Percentiles rank a stretch among this genome's conserved stretches.
These are phyloP conservation scores for Sclerotinia subarctica DNA, from an alignment of 2,329 filamentous ascomycete species.

Conservation along the genomic window DNA sequence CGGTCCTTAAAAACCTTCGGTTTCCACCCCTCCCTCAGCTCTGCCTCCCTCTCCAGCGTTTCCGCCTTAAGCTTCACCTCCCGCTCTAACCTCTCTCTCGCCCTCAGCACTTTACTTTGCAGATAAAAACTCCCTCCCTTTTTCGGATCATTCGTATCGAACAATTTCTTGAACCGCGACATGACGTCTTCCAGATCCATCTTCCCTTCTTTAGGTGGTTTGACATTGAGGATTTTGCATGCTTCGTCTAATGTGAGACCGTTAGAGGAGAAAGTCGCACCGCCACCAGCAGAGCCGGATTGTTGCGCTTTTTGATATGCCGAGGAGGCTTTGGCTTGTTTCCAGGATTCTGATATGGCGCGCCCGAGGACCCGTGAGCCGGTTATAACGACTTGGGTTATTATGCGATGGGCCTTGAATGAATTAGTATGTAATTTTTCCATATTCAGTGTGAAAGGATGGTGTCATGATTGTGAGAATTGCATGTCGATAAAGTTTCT, in stretches of 20 bases:
- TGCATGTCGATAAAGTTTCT: background rate
- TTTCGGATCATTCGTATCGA: constrained; percentile 90
- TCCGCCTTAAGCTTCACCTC: constrained; percentile 73
- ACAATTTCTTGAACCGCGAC: constrained; percentile 88
- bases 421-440: background rate
- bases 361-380: constrained; percentile 89
- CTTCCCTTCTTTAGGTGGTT: constrained; percentile 75
- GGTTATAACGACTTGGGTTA: constrained; percentile 88
- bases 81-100: constrained; percentile 86
- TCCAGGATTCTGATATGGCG: constrained; percentile 91
- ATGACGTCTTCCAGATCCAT: constrained; percentile 76
- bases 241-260: constrained; percentile 94
- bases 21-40: constrained; percentile 83
- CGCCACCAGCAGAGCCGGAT: constrained; percentile 54
- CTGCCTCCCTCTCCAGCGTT: constrained; percentile 69
- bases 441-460: background rate
- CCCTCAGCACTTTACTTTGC: constrained; percentile 92
- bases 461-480: background rate
- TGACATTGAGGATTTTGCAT: constrained; percentile 94
- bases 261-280: constrained; percentile 51
- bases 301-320: constrained; percentile 71
- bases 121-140: constrained; percentile 98
- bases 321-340: constrained; percentile 85
- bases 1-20: constrained; percentile 92
- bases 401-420: constrained; percentile 81